These are phyloP conservation scores for Tephrocybe sp. DNA, from an alignment of 768 basidiomycete genomes.

Conservation along the genomic window DNA sequence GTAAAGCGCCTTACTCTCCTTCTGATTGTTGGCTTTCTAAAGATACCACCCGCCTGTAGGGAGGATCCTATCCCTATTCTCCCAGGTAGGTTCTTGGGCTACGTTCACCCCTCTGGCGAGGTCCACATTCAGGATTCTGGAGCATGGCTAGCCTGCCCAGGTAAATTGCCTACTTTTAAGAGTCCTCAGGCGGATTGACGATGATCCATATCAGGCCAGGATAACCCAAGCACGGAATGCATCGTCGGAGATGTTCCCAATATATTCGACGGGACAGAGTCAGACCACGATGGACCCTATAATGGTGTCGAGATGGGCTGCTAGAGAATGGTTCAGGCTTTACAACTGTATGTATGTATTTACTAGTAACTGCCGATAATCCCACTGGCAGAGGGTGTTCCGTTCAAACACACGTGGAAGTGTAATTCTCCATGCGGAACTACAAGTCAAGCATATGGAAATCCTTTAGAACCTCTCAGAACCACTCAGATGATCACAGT, in stretches of 20 bases:
- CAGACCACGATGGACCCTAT: constrained; percentile 50
- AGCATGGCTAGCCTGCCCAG: constrained; percentile 58
- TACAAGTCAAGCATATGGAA: neutral
- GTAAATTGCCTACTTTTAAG: constrained; percentile 22
- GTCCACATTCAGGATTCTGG: constrained; percentile 48
- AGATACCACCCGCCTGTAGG: too few species aligned
- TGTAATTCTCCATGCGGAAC: neutral
- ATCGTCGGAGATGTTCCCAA: constrained; percentile 51
- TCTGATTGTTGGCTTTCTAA: neutral
- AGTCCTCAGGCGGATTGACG: neutral
- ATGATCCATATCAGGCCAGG: constrained; percentile 43
- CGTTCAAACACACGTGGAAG: neutral
- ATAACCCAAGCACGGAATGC: constrained; percentile 53
- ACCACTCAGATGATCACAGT: constrained; percentile 4
- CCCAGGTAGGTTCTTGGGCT: constrained; percentile 37
- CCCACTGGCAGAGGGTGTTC: too few species aligned
- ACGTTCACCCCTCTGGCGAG: constrained; percentile 48
- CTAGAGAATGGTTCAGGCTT: neutral
- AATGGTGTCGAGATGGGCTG: constrained; percentile 30
- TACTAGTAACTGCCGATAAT: neutral
- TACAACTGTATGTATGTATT: neutral
- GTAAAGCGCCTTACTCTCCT: constrained; percentile 19
- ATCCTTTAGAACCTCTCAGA: too few species aligned
- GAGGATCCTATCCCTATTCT: constrained; percentile 41
- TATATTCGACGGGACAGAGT: constrained; percentile 41